Conservation (phyloP, 2,329 filamentous ascomycete genomes). For the Botrytis fragariae region DNA sequence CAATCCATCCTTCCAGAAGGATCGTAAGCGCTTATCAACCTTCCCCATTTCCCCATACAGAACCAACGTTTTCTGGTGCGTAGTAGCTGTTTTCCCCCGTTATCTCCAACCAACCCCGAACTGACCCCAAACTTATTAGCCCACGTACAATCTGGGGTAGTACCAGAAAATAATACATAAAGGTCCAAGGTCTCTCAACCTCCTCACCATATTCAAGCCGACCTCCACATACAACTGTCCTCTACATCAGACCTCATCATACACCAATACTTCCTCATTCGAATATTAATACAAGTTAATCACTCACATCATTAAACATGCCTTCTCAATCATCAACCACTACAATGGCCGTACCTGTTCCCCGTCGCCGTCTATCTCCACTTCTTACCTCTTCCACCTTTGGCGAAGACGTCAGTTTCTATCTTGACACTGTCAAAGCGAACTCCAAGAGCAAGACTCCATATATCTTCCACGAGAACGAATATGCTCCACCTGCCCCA, state of each 20-base stretch:
- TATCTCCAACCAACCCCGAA: slow-evolving; percentile 8
- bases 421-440: slow-evolving; percentile 31
- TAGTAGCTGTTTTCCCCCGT: slow-evolving; percentile 11
- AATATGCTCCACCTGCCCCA: slow-evolving; percentile 63
- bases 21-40: slow-evolving; percentile 18
- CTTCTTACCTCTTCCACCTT: slow-evolving; percentile 31
- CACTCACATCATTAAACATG: slow-evolving; percentile 23
- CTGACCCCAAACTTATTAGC: slow-evolving; percentile 13
- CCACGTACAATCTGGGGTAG: slow-evolving; percentile 8
- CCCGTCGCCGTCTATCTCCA: slow-evolving; percentile 52
- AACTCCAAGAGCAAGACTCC: slow-evolving; percentile 33
- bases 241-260: slow-evolving; percentile 15
- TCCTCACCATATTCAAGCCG: neutral
- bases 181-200: slow-evolving; percentile 18
- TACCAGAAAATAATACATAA: slow-evolving; percentile 19
- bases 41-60: slow-evolving; percentile 9
- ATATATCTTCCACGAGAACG: slow-evolving; percentile 45
- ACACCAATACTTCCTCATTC: slow-evolving; percentile 8
- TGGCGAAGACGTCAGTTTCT: slow-evolving; percentile 34
- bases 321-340: slow-evolving; percentile 35
- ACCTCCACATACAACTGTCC: slow-evolving; percentile 8
- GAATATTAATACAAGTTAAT: neutral
- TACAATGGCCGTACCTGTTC: slow-evolving; percentile 36
- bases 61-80: slow-evolving; percentile 15
- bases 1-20: slow-evolving; percentile 17